Evolutionary conservation across 2,329 filamentous ascomycete genomes (phyloP), one percentile per base, ranked within the genome.

Genomic region (Monosporascus sp.): DNA sequence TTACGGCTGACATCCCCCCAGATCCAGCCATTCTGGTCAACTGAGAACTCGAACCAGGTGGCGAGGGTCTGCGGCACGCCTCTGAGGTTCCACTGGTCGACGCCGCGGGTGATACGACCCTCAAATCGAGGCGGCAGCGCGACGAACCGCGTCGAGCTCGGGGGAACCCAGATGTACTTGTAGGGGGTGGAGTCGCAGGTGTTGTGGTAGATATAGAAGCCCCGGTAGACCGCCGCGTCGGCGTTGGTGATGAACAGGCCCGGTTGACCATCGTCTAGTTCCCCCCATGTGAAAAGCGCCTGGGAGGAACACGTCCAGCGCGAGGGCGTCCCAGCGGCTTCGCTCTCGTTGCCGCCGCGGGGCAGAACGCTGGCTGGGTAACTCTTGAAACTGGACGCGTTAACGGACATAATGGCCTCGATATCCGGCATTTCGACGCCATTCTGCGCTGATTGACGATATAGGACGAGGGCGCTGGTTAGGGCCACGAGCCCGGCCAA

Each of bases 181-280:
- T 59, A 61, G 0, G 63, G 62, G 3, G 63, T 50, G 9, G 39
- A 50, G 50, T 67, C 64, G 52, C 63, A 67, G 45, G 48, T 57
- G 54, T 67, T 66, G 49, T 65, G 58, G 56, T 63, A 65, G 46
- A 62, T 24, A 52, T 60, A 63, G 50, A 63, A 63, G 5, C 57
- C 56, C 9, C 57, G 52, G 52, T 49, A 52, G 20, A 39, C 51
- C 6, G 39, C 11, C 39, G 18, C 41, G 41, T 62, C 61, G 24
- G 50, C 51, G 49, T 63, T 63, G 20, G 51, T 60, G 39, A 63
- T 54, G 3, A 49, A 38, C n/a, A 62, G 45, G 35, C 60, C 60
- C 11, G 39, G 35, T 9, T 50, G 53, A 14, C 57, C 58, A 48
- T 52, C 52, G 35, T 60, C 57, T 15, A n/a, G 25, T 14, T 62